Conservation (phyloP, 768 basidiomycete genomes). For the Ramaria rubella region DNA sequence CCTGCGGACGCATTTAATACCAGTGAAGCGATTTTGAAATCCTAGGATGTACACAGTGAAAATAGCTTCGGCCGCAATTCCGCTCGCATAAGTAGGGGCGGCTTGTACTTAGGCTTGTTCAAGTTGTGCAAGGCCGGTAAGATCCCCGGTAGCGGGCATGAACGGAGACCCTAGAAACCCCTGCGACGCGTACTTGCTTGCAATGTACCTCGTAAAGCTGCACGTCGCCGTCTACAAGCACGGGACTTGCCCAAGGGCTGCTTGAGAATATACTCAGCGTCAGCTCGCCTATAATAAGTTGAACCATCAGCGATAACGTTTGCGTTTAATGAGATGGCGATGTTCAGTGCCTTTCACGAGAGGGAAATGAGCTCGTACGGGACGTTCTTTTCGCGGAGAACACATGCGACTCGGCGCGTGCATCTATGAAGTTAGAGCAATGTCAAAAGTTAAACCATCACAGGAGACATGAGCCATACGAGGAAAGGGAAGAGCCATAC, state of each 20-base stretch:
- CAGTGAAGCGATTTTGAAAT: neutral
- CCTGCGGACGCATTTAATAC: neutral
- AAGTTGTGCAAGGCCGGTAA: constrained; percentile 16
- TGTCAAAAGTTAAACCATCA: no score
- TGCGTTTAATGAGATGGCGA: no score
- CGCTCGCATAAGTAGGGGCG: constrained; percentile 12
- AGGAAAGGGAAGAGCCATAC: no score
- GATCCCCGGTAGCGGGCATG: constrained; percentile 12
- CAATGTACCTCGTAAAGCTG: constrained; percentile 17
- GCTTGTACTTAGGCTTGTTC: constrained; percentile 24
- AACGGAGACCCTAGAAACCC: constrained; percentile 12
- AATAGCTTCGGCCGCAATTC: constrained; percentile 14
- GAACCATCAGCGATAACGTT: no score
- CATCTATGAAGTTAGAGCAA: no score
- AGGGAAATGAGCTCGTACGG: no score
- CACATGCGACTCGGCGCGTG: no score
- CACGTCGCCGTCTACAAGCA: constrained; percentile 11
- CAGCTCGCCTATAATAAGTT: no score
- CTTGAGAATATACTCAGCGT: no score
- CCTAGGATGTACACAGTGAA: constrained; percentile 6
- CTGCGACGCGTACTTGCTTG: constrained; percentile 12
- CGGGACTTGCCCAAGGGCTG: constrained; percentile 7
- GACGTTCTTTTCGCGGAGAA: no score
- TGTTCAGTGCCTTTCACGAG: no score
- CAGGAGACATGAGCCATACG: no score